Evolutionary conservation across 2,329 filamentous ascomycete genomes (phyloP).

Genomic region (Pyricularia sp.): DNA sequence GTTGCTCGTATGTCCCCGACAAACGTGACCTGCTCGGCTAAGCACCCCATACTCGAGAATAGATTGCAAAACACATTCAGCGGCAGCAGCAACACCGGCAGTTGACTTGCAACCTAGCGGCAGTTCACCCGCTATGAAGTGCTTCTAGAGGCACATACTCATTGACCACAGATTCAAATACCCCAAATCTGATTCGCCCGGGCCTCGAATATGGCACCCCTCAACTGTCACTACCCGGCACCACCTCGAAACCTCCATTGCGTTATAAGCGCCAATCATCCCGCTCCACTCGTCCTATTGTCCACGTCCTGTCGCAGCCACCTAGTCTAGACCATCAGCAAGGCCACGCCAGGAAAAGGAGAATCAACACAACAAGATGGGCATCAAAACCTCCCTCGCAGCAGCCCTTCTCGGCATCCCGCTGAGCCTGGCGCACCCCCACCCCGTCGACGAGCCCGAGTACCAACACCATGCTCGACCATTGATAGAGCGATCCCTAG

Average conservation of each 20-base stretch:
- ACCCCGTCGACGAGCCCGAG: slow-evolving; percentile 15
- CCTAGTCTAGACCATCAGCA: neutral
- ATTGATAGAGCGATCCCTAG: slow-evolving; percentile 17
- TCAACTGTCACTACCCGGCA: no score
- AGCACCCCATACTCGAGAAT: neutral
- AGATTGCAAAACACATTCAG: neutral
- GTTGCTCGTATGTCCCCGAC: no score
- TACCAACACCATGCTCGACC: slow-evolving; percentile 12
- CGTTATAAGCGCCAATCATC: no score
- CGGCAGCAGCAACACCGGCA: neutral
- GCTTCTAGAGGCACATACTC: no score
- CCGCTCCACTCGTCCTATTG: neutral
- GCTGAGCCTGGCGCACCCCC: slow-evolving; percentile 16
- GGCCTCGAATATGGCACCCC: no score
- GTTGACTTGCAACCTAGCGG: neutral
- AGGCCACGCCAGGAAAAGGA: neutral
- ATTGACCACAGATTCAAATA: neutral
- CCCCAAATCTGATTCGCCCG: neutral
- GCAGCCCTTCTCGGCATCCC: slow-evolving; percentile 15
- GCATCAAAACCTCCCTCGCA: slow-evolving; percentile 13
- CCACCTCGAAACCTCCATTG: no score
- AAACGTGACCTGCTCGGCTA: neutral
- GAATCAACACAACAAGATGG: slow-evolving; percentile 11
- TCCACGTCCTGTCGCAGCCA: neutral
- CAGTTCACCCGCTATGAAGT: neutral